phyloP scores from a whole-genome alignment of 1,139 yeast species.

The Kluyveromyces sp. region DNA sequence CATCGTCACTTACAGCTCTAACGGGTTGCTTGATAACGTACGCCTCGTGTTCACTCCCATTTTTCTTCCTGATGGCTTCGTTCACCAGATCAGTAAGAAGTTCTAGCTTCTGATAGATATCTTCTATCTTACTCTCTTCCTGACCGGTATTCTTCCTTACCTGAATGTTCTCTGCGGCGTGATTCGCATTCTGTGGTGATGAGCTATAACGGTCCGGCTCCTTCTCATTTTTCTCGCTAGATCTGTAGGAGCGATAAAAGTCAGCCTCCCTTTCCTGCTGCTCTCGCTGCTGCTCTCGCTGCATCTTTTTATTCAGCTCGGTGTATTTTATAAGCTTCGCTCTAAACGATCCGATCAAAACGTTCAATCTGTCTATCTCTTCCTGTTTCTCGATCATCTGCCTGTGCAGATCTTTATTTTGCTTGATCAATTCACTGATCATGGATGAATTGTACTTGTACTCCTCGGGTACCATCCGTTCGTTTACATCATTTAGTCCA shows the following conservation, averaged over 20 bases:
- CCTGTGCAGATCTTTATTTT: conserved; percentile 20
- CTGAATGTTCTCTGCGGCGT: conserved; percentile 15
- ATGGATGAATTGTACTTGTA: conserved; percentile 22
- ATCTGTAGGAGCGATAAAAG: background rate
- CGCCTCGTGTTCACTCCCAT: background rate
- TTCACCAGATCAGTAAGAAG: conserved; percentile 16
- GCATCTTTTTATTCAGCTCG: conserved; percentile 22
- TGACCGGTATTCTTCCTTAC: conserved; percentile 13
- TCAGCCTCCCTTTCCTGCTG: conserved; percentile 7
- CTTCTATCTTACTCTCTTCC: conserved; percentile 15
- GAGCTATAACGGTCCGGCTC: background rate
- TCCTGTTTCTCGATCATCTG: conserved; percentile 22
- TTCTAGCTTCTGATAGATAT: conserved; percentile 18
- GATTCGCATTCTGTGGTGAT: too few relatives aligned
- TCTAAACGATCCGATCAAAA: conserved; percentile 22
- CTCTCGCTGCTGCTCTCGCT: conserved; percentile 10
- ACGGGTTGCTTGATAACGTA: background rate
- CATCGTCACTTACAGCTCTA: conserved; percentile 22
- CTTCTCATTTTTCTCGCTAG: background rate
- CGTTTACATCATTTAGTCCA: conserved; percentile 9
- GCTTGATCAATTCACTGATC: conserved; percentile 22
- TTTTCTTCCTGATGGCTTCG: conserved; percentile 1
- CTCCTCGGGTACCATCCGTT: conserved; percentile 23
- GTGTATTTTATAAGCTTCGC: conserved; percentile 25
- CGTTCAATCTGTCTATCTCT: conserved; percentile 22